Percentiles rank a stretch among this genome's conserved stretches.
phyloP scores from a whole-genome alignment of 441 rosid genomes.

The Populus trichocarpa region DNA sequence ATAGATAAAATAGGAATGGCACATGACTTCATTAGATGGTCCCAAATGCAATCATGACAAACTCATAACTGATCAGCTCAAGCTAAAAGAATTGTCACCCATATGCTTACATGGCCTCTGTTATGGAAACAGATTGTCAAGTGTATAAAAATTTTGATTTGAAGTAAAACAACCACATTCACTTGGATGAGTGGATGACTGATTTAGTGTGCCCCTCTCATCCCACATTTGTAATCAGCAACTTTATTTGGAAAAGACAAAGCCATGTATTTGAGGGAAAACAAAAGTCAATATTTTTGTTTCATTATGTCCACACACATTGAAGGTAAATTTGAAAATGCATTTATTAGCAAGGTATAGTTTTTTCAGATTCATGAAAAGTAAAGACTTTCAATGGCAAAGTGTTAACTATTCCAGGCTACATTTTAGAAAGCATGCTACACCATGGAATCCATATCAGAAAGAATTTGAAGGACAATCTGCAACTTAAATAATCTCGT shows the following conservation, averaged over 20 bases:
- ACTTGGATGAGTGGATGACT: neutral
- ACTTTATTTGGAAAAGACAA: neutral
- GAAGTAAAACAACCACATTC: neutral
- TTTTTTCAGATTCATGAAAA: neutral
- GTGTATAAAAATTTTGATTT: neutral
- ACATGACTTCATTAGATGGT: neutral
- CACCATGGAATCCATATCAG: neutral
- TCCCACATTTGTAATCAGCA: slow-evolving; percentile 3
- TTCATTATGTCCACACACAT: neutral
- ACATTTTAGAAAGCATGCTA: slow-evolving; percentile 10
- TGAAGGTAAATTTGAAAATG: neutral
- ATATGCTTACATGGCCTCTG: neutral
- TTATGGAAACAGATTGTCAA: neutral
- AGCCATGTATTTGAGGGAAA: neutral
- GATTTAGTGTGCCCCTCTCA: too few relatives aligned
- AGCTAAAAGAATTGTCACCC: neutral
- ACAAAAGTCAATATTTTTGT: neutral
- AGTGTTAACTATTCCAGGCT: neutral
- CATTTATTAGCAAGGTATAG: neutral
- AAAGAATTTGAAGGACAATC: neutral
- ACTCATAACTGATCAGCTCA: neutral
- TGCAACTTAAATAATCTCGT: neutral
- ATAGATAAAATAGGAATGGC: neutral
- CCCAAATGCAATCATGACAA: neutral
- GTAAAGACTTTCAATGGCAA: neutral